Conservation (phyloP, 1,139 yeast species). For the Taphrina deformans region DNA sequence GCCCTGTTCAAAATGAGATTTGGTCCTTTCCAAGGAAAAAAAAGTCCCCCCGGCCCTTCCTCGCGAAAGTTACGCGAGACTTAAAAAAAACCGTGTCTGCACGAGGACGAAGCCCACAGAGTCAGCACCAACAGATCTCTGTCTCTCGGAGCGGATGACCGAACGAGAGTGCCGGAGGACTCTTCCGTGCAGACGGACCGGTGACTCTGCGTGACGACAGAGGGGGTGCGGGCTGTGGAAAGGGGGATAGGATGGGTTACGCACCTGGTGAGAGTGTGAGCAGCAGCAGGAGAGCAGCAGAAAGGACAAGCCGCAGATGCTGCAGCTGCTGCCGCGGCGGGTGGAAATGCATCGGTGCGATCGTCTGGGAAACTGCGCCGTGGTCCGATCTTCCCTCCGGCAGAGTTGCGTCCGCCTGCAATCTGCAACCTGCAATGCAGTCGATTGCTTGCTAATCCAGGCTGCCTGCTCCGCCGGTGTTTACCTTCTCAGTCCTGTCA, state of each 20-base stretch:
- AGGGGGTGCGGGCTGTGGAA: background rate
- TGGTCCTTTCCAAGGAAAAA: too few relatives aligned
- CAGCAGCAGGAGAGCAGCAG: conserved; percentile 2
- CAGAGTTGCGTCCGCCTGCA: too few relatives aligned
- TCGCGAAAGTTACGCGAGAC: background rate
- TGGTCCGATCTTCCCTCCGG: too few relatives aligned
- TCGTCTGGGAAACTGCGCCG: too few relatives aligned
- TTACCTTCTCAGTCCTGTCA: too few relatives aligned
- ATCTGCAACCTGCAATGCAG: too few relatives aligned
- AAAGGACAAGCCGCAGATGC: background rate
- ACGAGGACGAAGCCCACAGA: background rate
- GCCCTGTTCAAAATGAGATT: too few relatives aligned
- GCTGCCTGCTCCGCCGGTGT: too few relatives aligned
- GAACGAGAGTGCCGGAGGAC: too few relatives aligned
- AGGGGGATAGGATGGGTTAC: background rate
- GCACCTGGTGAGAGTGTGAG: conserved; percentile 5
- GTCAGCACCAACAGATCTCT: too few relatives aligned
- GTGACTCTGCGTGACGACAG: background rate
- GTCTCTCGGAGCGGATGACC: too few relatives aligned
- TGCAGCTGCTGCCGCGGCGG: background rate
- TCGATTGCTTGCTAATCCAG: too few relatives aligned
- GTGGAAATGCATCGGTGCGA: conserved; percentile 3
- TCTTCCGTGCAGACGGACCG: background rate
- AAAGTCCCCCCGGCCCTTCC: background rate
- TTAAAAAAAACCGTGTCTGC: background rate